Base-by-base conservation (phyloP, 1,284 basidiomycete species). In the Rhodotorula sp. region DNA sequence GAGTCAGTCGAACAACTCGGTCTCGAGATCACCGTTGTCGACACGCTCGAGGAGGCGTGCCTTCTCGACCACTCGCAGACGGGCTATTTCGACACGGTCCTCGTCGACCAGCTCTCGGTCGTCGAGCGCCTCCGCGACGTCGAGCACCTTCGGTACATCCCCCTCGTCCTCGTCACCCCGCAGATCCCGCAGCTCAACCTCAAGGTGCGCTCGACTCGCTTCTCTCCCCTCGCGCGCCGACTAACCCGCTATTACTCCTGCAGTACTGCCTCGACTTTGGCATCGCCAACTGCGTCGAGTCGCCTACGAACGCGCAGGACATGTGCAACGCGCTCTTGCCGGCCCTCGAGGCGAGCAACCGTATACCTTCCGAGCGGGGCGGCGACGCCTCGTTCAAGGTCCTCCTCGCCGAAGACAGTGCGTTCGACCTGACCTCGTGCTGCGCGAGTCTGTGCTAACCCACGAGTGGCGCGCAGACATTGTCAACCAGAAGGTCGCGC, bases 401-500 rank as follows among this genome's bases (percentile, higher is more conserved):
- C 73, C 85, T 99, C n/a, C 86, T 99, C 11, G 95, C 95, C 0
- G 95, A 99, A 80, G 96, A 99, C 81, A 99, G 74, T 77, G 36
- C 59, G 76, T 71, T 6, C 32, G 24, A 24, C 15, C 4, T 57
- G 36, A 30, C 48, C 24, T 49, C 46, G 36, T 6, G 1, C 46
- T 44, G 20, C 2, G 22, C 15, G 29, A 24, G 22, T 0, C n/a
- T 1, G 2, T 2, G 9, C 54, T 54, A 34, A 47, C n/a, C 10
- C 8, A 9, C 6, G 0, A 19, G 4, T 22, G 4, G 13, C 22
- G 2, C 32, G 39, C 62, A 77, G 74, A 99, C 78, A 83, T 95
- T 74, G 95, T 99, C 72, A 99, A 99, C 82, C 95, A 99, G 83
- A 92, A 94, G 80, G 82, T 99, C 10, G 96, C 96, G 0, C 90